Evolutionary conservation across 225 moss, liverwort and hornwort species (phyloP), one percentile per base, ranked within the genome.

Genomic region (Physcomitrium patens): DNA sequence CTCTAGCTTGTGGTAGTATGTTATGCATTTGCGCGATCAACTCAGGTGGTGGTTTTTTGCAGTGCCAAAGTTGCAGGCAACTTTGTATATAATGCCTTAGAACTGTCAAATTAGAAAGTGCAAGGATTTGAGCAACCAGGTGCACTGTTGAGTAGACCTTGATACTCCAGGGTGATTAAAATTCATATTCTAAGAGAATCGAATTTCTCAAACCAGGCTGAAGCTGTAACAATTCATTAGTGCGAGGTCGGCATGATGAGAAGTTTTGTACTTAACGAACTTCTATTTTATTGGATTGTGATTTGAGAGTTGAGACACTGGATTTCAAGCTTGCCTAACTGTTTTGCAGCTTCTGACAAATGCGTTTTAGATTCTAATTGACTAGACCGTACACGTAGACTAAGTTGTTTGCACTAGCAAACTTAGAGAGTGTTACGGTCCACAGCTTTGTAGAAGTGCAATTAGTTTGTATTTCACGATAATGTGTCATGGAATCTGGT

Each of bases 381-480:
- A 65, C 23, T 56, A 17, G 55, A 16, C 16, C 24, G 12, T 53
- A 23, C 26, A 3, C 11, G 53, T 10, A n/a, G 37, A 41, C 43
- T 43, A 13, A 45, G 28, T 65, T 55, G 46, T 13, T 8, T 26
- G 17, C 43, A 26, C n/a, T 45, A 43, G 45, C 26, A 65, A 65
- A 18, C 18, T 9, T 17, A 17, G 46, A 18, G 18, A 26, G 5
- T 22, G 8, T 74, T 27, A 74, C 45, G 56, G 55, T 56, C 14
- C 9, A 18, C 27, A 44, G 27, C 27, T 6, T n/a, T 28, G 54
- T 26, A 26, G 17, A 17, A 1, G 3, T 53, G n/a, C 44, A n/a
- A 13, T 74, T n/a, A 23, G 27, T 9, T 26, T 70, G 57, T 41
- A 58, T 70, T 14, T 22, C 58, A 57, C 45, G 45, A 27, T 63